phyloP scores from a whole-genome alignment of 2,329 filamentous ascomycete species.

The Xylaria sp. region DNA sequence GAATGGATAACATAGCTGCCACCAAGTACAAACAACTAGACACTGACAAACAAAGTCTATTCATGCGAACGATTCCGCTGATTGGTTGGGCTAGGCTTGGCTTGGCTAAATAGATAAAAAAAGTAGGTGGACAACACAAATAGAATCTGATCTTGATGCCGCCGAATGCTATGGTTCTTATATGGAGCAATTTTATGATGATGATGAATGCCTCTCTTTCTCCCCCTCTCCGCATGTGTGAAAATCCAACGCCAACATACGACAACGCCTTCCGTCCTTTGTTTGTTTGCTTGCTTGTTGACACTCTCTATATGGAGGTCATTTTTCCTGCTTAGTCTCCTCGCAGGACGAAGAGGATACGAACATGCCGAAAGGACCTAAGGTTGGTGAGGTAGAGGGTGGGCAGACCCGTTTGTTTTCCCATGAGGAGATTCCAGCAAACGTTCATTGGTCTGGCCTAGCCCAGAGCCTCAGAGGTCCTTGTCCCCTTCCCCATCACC shows the following conservation, averaged over 20 bases:
- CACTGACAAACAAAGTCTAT: conserved; percentile 17
- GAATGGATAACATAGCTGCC: neutral
- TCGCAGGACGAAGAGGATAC: conserved; percentile 16
- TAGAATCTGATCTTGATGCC: neutral
- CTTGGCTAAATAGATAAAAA: no score
- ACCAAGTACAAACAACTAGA: neutral
- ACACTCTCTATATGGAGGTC: no score
- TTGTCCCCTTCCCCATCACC: neutral
- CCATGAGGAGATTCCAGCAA: neutral
- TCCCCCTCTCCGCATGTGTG: no score
- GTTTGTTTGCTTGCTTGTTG: neutral
- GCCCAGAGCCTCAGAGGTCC: neutral
- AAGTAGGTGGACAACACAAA: no score
- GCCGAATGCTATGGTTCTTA: conserved; percentile 16
- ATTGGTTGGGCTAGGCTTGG: neutral
- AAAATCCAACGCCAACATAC: conserved; percentile 19
- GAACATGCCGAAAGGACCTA: conserved; percentile 5
- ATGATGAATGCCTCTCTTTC: neutral
- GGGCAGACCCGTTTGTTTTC: conserved; percentile 3
- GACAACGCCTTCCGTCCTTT: conserved; percentile 12
- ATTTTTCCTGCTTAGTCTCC: neutral
- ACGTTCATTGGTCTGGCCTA: neutral
- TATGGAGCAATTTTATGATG: conserved; percentile 9
- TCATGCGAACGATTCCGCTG: conserved; percentile 1
- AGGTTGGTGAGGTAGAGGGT: neutral